These are phyloP conservation scores for Eimeria necatrix DNA, from an alignment of 169 alveolate species.

Conservation along the genomic window DNA sequence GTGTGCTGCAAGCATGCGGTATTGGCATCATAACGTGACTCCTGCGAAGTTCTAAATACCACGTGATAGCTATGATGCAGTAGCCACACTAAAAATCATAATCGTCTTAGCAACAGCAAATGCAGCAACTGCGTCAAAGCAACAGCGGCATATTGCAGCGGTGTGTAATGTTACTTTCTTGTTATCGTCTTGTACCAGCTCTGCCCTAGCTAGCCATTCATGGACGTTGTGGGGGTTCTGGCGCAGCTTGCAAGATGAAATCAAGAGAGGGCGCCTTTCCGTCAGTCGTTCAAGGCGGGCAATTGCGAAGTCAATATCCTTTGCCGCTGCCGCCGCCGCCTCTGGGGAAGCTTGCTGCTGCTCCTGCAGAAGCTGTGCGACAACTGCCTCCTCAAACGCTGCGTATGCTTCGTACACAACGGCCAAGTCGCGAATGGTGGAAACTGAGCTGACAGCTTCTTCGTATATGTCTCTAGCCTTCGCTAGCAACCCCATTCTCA, in stretches of 20 bases:
- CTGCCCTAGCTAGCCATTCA: constrained; percentile 93
- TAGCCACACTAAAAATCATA: neutral
- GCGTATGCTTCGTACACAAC: constrained; percentile 91
- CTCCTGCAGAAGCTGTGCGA: constrained; percentile 81
- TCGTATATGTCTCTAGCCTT: constrained; percentile 91
- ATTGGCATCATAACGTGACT: neutral
- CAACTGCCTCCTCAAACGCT: constrained; percentile 81
- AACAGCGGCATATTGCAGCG: constrained; percentile 1
- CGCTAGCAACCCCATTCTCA: constrained; percentile 88
- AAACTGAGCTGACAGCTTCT: constrained; percentile 91
- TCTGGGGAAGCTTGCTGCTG: constrained; percentile 55
- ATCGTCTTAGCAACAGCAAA: neutral
- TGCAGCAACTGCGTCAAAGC: constrained; percentile 14
- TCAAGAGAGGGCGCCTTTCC: constrained; percentile 79
- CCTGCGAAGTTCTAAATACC: neutral
- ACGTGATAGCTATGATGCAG: neutral
- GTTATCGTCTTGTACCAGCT: constrained; percentile 80
- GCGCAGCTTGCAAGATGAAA: constrained; percentile 87
- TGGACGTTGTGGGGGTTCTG: constrained; percentile 95
- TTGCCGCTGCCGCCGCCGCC: constrained; percentile 11
- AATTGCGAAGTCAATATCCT: constrained; percentile 75
- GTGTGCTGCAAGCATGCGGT: neutral
- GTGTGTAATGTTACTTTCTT: neutral
- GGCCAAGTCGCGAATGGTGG: constrained; percentile 93
- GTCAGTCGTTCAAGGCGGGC: constrained; percentile 76